Percentiles rank a stretch among this genome's conserved stretches.
Conservation (phyloP, 2,329 filamentous ascomycete species). For the Epichloe gansuensis region DNA sequence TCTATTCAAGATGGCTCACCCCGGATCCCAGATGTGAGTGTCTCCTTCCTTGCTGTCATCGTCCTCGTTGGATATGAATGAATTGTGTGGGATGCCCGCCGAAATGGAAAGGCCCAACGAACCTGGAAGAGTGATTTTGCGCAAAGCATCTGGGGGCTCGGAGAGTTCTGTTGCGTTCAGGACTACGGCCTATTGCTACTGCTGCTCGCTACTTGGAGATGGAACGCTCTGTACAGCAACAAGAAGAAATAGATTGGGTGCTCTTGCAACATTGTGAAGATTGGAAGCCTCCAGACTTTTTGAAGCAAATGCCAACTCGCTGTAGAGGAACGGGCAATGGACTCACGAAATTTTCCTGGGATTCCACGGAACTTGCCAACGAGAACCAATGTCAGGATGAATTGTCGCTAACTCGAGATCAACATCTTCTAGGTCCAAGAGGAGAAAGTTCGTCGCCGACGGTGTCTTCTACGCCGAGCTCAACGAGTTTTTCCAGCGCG, state of each 20-base stretch:
- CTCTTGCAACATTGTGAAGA: background rate
- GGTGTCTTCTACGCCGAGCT: constrained; percentile 99
- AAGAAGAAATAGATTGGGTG: background rate
- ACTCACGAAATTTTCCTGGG: no score
- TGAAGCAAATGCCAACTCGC: background rate
- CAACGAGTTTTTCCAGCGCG: constrained; percentile 99
- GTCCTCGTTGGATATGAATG: background rate
- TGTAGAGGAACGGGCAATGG: background rate
- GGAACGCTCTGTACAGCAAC: background rate
- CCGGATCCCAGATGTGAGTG: constrained; percentile 51
- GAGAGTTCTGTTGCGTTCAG: background rate
- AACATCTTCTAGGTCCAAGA: constrained; percentile 55
- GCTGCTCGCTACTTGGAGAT: background rate
- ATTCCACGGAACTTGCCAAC: background rate
- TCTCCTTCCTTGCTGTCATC: background rate
- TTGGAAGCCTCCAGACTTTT: background rate
- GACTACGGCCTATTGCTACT: background rate
- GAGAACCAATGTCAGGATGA: background rate
- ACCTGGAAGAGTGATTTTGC: background rate
- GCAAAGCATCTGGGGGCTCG: background rate
- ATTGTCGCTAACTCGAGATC: constrained; percentile 2
- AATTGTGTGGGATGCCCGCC: background rate
- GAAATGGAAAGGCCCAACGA: background rate
- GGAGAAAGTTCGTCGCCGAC: constrained; percentile 91
- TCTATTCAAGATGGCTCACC: constrained; percentile 45